Conservation (phyloP, 331 rosid species). For the Quercus tomentella region DNA sequence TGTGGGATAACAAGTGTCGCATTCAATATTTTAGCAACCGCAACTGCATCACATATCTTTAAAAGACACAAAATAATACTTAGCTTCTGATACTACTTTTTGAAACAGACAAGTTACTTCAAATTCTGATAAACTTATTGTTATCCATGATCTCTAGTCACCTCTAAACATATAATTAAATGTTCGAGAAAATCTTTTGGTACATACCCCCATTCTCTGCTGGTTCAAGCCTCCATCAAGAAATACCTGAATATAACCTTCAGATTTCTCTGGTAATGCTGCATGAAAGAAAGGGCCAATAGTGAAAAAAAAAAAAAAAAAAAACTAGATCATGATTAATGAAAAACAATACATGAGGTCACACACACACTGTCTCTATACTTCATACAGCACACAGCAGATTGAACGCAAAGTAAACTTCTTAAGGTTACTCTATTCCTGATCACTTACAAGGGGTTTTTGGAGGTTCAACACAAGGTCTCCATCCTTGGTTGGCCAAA, state of each 20-base stretch:
- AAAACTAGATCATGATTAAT: background rate
- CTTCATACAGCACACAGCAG: background rate
- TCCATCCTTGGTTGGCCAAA: constrained; percentile 59
- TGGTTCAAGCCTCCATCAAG: constrained; percentile 96
- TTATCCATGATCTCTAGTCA: background rate
- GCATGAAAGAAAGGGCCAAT: constrained; percentile 24
- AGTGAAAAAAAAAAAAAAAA: background rate
- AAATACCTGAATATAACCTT: constrained; percentile 81
- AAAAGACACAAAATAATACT: constrained; percentile 19
- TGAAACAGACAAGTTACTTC: background rate
- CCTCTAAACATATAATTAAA: background rate
- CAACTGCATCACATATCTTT: constrained; percentile 92
- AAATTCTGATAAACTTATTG: background rate
- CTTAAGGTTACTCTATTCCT: background rate
- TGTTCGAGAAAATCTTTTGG: background rate
- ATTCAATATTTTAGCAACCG: constrained; percentile 83
- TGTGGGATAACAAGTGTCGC: constrained; percentile 90
- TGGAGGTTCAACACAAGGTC: constrained; percentile 47
- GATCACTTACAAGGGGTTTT: constrained; percentile 47
- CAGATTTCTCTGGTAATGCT: constrained; percentile 72
- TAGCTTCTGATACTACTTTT: background rate
- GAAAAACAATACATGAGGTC: background rate
- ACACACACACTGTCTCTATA: background rate
- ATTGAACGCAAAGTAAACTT: background rate
- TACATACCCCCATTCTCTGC: constrained; percentile 96